Evolutionary conservation across 2,329 filamentous ascomycete species (phyloP), one percentile per base, ranked within the genome.

Genomic region (Lasiodiplodia citricola): DNA sequence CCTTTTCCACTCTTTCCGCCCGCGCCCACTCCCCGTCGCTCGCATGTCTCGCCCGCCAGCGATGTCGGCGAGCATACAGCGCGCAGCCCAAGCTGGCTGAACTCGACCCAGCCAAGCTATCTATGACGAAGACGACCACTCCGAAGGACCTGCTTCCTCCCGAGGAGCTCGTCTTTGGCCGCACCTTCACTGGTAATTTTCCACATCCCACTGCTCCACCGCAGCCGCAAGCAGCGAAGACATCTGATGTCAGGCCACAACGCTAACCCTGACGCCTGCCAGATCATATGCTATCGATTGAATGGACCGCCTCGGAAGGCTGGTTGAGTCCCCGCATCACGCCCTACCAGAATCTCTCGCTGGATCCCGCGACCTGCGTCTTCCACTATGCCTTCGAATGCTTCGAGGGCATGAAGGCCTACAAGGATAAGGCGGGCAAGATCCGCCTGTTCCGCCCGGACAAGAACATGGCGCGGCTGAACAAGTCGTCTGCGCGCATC

Each of bases 401-500:
- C 80, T 99, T 99, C 82, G 96, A 99, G 85, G 96, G 96, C 74
- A 97, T 98, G 94, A 99, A 99, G 86, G 96, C 96, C 70, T 99
- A 99, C 87, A 96, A 95, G 82, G 93, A 97, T 83, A 88, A 87
- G 75, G 79, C 88, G 54, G 93, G 93, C 74, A 84, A 90, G 70
- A 88, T 97, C 74, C 90, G 95, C 67, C 86, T 99, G 67, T 99
- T 99, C 87, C 89, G 96, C 41, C 96, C 96, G 2, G 91, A 97
- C 80, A 96, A 89, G 87, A 99, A 99, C 86, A 98, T 98, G 95
- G 90, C 86, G 72, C 91, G 96, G 70, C 83, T 99, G 81, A 99
- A 98, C 86, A 93, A 91, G 81, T 97, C 94, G 2, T 89, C 92
- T 60, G 89, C 92, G 50, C 92, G 96, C 73, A 98, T 99, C 83